Evolutionary conservation across 2,329 filamentous ascomycete genomes (phyloP), one percentile per base, ranked within the genome.

Genomic region (Colletotrichum horii): DNA sequence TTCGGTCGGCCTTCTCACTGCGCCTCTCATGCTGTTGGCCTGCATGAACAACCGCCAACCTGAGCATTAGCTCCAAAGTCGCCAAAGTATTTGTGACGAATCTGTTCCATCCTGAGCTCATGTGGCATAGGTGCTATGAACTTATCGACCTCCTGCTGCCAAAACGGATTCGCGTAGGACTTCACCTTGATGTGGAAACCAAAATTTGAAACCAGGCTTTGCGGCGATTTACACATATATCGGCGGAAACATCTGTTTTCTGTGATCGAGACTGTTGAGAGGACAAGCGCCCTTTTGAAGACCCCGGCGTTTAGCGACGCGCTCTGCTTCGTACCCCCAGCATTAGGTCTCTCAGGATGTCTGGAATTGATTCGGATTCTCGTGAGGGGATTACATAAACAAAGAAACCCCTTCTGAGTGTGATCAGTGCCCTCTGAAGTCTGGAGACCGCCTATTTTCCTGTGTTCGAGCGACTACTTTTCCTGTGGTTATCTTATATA

Each of bases 101-200:
- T 79, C 4, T 19, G 52, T 48, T 80, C 79, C 78, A 80, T 80
- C 24, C 64, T 58, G 55, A 77, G 19, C n/a, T 77, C 77, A 14
- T 79, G 9, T 6, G 75, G 73, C 15, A 71, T 48, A 7, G 77
- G 76, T 2, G 8, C 38, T 0, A 81, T 8, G 24, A 80, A 81
- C 2, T 65, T 34, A 16, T 79, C 77, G 3, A 81, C 60, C 6
- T 75, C 73, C 9, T 78, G n/a, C 15, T 60, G 66, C 79, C 78
- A 81, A 38, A 80, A 80, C 2, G 30, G 34, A 16, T 74, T 80
- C 12, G 80, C 77, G 58, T 66, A 77, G 34, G 68, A 71, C 14
- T 81, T 83, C 19, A 79, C 80, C 77, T 86, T 87, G 77, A 87
- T 77, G 52, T 77, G 78, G 26, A 79, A n/a, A 7, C 66, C 62